Percentiles rank a stretch among this genome's conserved stretches.
These are phyloP conservation scores for Candida gigantensis DNA, from an alignment of 1,139 yeast genomes.

Conservation along the genomic window DNA sequence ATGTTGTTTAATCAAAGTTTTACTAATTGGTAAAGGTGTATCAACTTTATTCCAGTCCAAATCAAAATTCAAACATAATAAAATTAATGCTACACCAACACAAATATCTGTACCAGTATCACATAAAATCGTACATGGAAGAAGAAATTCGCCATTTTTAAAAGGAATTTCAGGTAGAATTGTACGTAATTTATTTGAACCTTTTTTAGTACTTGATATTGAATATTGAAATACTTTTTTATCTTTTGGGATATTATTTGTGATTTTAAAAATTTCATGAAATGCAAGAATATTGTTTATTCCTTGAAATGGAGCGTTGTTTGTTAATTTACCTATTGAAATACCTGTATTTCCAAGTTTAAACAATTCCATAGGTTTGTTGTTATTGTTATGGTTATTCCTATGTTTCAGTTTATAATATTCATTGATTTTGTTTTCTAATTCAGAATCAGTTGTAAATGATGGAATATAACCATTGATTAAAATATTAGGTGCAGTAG, in stretches of 20 bases:
- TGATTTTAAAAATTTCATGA: conserved; percentile 22
- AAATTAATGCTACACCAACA: conserved; percentile 56
- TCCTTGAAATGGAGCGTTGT: conserved; percentile 17
- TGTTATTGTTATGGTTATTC: too few relatives aligned
- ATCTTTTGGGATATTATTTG: conserved; percentile 21
- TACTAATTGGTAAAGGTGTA: conserved; percentile 32
- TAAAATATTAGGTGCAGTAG: conserved; percentile 26
- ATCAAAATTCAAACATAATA: conserved; percentile 50
- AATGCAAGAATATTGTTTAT: conserved; percentile 27
- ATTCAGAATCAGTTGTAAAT: conserved; percentile 27
- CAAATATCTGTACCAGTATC: conserved; percentile 69
- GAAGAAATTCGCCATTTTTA: too few relatives aligned
- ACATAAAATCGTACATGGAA: conserved; percentile 51
- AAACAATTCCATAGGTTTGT: conserved; percentile 5
- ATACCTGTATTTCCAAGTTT: conserved; percentile 26
- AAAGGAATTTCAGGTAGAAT: conserved; percentile 39
- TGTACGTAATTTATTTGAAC: conserved; percentile 56
- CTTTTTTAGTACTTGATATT: conserved; percentile 56
- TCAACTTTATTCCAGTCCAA: conserved; percentile 34
- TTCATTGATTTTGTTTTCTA: conserved; percentile 18
- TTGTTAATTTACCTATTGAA: conserved; percentile 28
- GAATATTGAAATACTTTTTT: conserved; percentile 20
- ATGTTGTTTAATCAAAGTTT: conserved; percentile 58
- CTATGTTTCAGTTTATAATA: conserved; percentile 12
- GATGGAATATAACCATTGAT: conserved; percentile 17